Conservation (phyloP, 1,284 basidiomycete species). For the Marasmius fiardii region DNA sequence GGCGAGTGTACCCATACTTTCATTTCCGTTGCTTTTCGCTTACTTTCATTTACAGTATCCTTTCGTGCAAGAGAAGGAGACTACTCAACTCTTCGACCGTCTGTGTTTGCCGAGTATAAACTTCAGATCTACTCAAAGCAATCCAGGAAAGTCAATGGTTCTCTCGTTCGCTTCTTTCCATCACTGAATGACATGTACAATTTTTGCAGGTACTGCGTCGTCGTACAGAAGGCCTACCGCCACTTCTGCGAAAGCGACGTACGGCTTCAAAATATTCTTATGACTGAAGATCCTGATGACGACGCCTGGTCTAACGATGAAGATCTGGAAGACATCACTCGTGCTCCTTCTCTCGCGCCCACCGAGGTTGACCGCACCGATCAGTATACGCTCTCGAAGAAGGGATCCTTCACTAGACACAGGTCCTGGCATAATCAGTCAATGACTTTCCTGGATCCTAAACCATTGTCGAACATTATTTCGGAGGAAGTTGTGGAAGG, state of each 20-base stretch:
- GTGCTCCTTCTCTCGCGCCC: background rate
- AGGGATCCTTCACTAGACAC: background rate
- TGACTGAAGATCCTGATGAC: background rate
- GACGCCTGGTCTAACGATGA: background rate
- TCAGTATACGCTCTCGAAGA: background rate
- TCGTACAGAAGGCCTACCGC: constrained; percentile 68
- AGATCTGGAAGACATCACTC: background rate
- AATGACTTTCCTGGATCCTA: background rate
- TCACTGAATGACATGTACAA: background rate
- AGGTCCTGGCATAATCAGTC: background rate
- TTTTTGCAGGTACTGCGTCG: constrained; percentile 38
- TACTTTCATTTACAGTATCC: constrained; percentile 31
- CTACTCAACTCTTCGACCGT: constrained; percentile 60
- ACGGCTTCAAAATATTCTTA: background rate
- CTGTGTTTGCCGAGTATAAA: constrained; percentile 58
- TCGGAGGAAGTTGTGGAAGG: background rate
- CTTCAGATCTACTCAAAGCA: constrained; percentile 68
- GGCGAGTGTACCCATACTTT: constrained; percentile 33
- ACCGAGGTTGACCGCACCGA: constrained; percentile 1
- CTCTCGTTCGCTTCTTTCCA: background rate
- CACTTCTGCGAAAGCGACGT: constrained; percentile 26
- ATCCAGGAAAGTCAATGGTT: constrained; percentile 31
- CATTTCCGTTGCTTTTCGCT: background rate
- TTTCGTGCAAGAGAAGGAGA: constrained; percentile 48
- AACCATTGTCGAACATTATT: background rate